Conservation (phyloP, 2,329 filamentous ascomycete species). For the Colletotrichum sp. region DNA sequence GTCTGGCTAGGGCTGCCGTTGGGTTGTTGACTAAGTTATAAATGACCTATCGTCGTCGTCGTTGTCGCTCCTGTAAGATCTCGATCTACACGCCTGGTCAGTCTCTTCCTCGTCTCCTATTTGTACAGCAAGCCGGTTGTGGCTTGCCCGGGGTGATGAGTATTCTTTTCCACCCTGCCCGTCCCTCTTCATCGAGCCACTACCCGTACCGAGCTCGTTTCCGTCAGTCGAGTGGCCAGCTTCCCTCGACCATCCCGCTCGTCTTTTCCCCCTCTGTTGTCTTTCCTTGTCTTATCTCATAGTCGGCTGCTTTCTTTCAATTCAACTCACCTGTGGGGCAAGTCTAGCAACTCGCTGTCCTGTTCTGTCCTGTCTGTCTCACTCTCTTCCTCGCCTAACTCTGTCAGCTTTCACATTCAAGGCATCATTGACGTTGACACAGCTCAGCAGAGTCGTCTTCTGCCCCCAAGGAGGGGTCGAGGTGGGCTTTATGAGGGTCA, state of each 20-base stretch:
- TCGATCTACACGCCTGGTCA: conserved; percentile 11
- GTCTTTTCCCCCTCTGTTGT: neutral
- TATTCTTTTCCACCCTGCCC: neutral
- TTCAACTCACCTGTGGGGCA: neutral
- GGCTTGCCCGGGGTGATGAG: neutral
- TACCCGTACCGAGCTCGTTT: neutral
- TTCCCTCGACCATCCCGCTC: neutral
- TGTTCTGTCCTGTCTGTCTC: neutral
- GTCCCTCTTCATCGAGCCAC: conserved; percentile 1
- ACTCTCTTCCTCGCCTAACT: neutral
- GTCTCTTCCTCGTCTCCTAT: neutral
- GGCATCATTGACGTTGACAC: neutral
- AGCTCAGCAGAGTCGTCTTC: neutral
- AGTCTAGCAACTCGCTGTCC: neutral
- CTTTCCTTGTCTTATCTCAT: conserved; percentile 7
- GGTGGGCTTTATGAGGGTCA: neutral
- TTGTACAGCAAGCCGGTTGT: neutral
- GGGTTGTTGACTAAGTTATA: neutral
- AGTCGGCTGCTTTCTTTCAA: neutral
- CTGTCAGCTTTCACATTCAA: conserved; percentile 17
- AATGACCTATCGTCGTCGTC: conserved; percentile 4
- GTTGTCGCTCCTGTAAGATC: neutral
- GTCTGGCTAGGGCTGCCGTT: neutral
- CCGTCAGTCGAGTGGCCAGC: neutral
- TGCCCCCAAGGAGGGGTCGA: neutral